These are phyloP conservation scores for Abelmoschus esculentus DNA, from an alignment of 345 rosid genomes.

Conservation along the genomic window DNA sequence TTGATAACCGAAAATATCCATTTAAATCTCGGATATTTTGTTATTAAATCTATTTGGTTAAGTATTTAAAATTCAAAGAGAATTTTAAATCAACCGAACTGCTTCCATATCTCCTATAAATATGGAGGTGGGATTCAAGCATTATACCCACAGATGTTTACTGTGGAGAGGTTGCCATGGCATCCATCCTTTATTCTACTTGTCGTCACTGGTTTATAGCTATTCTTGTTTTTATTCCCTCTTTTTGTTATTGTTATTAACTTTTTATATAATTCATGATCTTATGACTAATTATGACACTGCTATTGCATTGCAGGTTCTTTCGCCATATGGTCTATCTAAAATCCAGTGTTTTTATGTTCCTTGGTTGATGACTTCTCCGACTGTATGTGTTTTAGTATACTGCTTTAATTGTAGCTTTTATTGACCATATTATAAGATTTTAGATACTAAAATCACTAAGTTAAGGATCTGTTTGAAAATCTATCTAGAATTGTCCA, in stretches of 20 bases:
- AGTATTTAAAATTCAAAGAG: too few relatives aligned
- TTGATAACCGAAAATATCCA: too few relatives aligned
- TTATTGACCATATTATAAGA: neutral
- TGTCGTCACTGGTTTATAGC: neutral
- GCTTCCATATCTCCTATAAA: too few relatives aligned
- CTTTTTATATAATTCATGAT: neutral
- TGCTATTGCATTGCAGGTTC: constrained; percentile 3
- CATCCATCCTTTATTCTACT: neutral
- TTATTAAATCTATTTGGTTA: too few relatives aligned
- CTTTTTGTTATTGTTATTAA: neutral
- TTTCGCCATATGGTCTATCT: neutral
- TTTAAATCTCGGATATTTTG: too few relatives aligned
- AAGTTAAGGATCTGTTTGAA: neutral
- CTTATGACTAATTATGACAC: neutral
- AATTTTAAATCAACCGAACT: too few relatives aligned
- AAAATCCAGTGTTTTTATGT: neutral
- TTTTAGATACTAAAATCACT: neutral
- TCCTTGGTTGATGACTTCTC: neutral
- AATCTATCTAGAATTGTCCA: neutral
- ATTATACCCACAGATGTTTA: too few relatives aligned
- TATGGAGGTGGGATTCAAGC: too few relatives aligned
- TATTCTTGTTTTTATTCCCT: neutral
- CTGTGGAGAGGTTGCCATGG: neutral
- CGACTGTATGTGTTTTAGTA: neutral
- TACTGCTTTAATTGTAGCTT: neutral